Base-by-base conservation (phyloP, 2,329 filamentous ascomycete species). In the Alternaria ventricosa region DNA sequence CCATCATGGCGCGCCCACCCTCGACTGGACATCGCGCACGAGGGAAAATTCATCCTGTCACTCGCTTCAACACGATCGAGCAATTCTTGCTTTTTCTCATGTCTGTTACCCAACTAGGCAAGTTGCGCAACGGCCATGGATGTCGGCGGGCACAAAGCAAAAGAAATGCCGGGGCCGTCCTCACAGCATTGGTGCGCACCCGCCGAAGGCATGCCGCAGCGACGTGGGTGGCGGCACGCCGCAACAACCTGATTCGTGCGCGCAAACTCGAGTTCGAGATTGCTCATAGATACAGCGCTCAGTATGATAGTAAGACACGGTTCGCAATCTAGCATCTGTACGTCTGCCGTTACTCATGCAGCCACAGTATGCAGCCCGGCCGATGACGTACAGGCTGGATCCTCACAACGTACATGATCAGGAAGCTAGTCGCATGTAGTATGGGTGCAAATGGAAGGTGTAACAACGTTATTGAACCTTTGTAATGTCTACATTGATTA, bases 111-210 rank as follows among this genome's bases (percentile, higher is more conserved):
- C 43, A 54, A 65, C 55, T 33, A 44, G 62, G 64, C 55, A 67
- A 55, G 46, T 57, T 23, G 11, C 20, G 33, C 44, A 25, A 27
- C 25, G 53, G 27, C 41, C 58, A 58, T 67, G 15, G 64, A 65
- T 67, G 23, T 44, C 64, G 51, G 64, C 64, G 64, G 64, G 58
- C 62, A 51, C 64, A 41, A 53, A 46, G 41, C 54, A 55, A 33
- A 30, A 65, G 41, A 65, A 57, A 55, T 60, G 55, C 64, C 64
- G 64, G 61, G 47, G 44, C 60, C 60, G 60, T 53, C 44, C 47
- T 54, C 47, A 45, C 49, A 53, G 49, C 36, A 63, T 60, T 60
- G 60, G 60, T 44, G 50, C 50, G 15, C 30, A 58, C 18, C 7
- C 46, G 55, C 60, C 60, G 55, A 62, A 33, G 36, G 36, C 15